Conservation (phyloP, 768 basidiomycete genomes). For the Boletellus ananas region DNA sequence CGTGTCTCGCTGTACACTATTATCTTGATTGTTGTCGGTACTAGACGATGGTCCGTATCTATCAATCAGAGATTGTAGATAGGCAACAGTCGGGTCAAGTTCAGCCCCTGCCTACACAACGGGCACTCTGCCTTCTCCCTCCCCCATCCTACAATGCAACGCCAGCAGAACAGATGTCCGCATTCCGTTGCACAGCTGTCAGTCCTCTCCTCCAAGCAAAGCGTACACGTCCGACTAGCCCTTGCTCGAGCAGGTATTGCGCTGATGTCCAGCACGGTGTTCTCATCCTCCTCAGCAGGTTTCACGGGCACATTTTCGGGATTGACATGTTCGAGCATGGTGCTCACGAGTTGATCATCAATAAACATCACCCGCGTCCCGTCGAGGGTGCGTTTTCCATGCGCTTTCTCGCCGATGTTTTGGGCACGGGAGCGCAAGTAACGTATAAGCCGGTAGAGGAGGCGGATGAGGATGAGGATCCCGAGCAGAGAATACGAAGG, state of each 20-base stretch:
- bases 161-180: conserved; percentile 89
- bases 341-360: conserved; percentile 59
- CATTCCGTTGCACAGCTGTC: conserved; percentile 83
- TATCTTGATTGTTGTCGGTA: neutral
- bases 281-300: conserved; percentile 66
- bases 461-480: conserved; percentile 60
- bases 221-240: conserved; percentile 67
- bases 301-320: conserved; percentile 51
- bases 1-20: conserved; percentile 22
- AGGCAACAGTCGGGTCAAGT: conserved; percentile 65
- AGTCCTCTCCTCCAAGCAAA: conserved; percentile 83
- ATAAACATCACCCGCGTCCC: conserved; percentile 42
- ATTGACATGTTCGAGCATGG: conserved; percentile 47
- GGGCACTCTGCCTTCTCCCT: conserved; percentile 90
- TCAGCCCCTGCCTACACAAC: conserved; percentile 74
- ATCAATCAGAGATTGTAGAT: conserved; percentile 72
- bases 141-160: conserved; percentile 85
- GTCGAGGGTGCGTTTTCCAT: conserved; percentile 32
- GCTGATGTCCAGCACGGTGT: conserved; percentile 60
- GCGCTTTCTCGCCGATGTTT: conserved; percentile 26
- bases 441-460: conserved; percentile 56
- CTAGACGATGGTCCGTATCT: neutral
- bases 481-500: conserved; percentile 89
- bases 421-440: conserved; percentile 37
- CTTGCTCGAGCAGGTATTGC: conserved; percentile 50